These are phyloP conservation scores for Lathyrus oleraceus DNA, from an alignment of 306 rosid species.

Conservation along the genomic window DNA sequence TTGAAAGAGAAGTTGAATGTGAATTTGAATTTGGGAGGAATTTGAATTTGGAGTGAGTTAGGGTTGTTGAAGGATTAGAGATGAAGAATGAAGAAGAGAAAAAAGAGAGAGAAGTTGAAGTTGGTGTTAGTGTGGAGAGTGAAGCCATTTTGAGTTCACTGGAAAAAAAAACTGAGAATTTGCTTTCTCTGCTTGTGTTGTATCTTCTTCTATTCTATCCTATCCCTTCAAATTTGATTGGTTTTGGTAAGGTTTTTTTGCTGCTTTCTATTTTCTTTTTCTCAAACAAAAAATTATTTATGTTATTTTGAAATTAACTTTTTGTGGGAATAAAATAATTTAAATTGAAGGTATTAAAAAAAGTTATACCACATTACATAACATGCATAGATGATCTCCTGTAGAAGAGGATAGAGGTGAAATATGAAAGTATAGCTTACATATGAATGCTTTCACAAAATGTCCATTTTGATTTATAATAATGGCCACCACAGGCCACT, in stretches of 20 bases:
- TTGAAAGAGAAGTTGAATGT: conserved; percentile 34
- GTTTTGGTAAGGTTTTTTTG: not conserved
- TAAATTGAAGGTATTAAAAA: no score
- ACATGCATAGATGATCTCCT: no score
- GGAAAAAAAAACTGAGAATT: no score
- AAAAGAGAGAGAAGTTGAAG: conserved; percentile 40
- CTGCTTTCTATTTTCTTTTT: not conserved
- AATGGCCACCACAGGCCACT: no score
- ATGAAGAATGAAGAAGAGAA: conserved; percentile 35
- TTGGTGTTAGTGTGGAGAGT: conserved; percentile 17
- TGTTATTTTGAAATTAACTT: no score
- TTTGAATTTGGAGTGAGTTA: conserved; percentile 3
- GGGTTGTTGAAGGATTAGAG: conserved; percentile 10
- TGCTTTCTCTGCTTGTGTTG: not conserved
- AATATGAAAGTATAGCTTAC: no score
- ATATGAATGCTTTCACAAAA: no score
- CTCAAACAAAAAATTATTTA: no score
- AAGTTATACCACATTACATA: no score
- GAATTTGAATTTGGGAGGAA: conserved; percentile 9
- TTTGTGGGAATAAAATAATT: no score
- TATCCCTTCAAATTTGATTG: conserved; percentile 22
- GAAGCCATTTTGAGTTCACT: conserved; percentile 28
- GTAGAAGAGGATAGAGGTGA: no score
- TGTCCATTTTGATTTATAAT: no score
- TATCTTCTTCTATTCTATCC: conserved; percentile 8